Evolutionary conservation across 495 filamentous ascomycete species (phyloP), one percentile per base, ranked within the genome.

Genomic region (Penicillium coffeae): DNA sequence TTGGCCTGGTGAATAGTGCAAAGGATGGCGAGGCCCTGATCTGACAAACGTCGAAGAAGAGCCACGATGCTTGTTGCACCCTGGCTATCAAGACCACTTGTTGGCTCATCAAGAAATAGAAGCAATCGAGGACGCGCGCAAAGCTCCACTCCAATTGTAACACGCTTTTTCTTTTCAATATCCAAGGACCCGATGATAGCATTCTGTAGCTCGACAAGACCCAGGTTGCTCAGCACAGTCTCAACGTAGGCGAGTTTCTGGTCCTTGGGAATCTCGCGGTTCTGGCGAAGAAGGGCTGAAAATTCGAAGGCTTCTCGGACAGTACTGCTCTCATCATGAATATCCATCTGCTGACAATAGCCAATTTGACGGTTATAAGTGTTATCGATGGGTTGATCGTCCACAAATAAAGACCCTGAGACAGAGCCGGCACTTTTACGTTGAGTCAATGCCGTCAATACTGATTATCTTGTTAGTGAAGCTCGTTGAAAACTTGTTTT

Each of bases 251-350:
- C 73, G 52, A 91, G 79, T 64, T 93, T 95, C 44, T 94, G 88
- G 27, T 76, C 73, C 2, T 73, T 72, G 0, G 86, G 71, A 0
- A 79, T 80, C 21, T 85, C 76, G 40, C 70, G 77, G 1, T 84
- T 82, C 59, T 96, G 91, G 32, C 90, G 80, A 5, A 95, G 74
- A 37, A 88, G 75, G 22, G 91, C 90, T 13, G 87, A 91, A 56
- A 96, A 96, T 44, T 86, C 80, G 9, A 95, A 79, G 1, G 90
- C 90, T 65, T 94, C 90, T 12, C 89, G 82, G 21, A 95, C 85
- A 3, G 88, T 95, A 40, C 85, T 79, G 0, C 84, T 84, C 9
- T 83, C 74, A 45, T 92, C 87, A 58, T 94, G 91, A n/a, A 93
- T 77, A 56, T 96, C 91, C 55, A 88, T 80, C 53, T 96, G 90